These are phyloP conservation scores for Suhomyces sp. DNA, from an alignment of 805 yeast genomes.

Conservation along the genomic window DNA sequence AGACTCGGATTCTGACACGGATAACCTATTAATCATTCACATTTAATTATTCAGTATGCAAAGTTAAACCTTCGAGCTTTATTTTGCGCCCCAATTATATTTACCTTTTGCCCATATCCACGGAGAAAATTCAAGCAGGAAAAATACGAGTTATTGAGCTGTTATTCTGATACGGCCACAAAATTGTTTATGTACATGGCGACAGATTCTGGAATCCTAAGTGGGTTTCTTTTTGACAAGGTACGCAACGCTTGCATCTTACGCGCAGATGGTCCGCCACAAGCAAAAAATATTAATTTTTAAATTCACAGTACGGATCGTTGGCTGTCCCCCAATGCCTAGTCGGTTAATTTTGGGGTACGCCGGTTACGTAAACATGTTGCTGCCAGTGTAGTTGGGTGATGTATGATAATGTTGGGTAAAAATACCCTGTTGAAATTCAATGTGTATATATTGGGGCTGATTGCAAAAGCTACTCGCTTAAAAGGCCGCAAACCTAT, in stretches of 20 bases:
- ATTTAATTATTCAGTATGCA: not conserved
- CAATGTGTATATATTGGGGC: not conserved
- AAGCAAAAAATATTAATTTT: not conserved
- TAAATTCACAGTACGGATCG: not conserved
- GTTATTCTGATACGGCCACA: not conserved
- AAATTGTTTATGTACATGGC: not conserved
- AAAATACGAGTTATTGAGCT: not conserved
- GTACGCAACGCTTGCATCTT: constrained; percentile 1
- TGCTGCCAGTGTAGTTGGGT: not conserved
- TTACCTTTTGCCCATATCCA: not conserved
- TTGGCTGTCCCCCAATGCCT: not conserved
- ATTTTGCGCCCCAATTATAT: not conserved
- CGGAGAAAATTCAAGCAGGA: not conserved
- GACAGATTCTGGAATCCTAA: constrained; percentile 5
- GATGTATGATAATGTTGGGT: not conserved
- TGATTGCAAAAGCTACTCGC: too few species aligned
- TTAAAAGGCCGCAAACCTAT: not conserved
- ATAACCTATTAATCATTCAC: not conserved
- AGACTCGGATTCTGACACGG: not conserved
- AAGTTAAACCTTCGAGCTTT: not conserved
- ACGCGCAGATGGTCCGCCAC: not conserved
- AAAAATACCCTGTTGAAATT: not conserved
- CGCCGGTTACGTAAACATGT: not conserved
- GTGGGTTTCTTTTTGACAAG: not conserved
- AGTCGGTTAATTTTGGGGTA: not conserved